Percentiles rank a stretch among this genome's conserved stretches.
Evolutionary conservation across 2,329 filamentous ascomycete species (phyloP).

Genomic region (Colletotrichum shisoi): DNA sequence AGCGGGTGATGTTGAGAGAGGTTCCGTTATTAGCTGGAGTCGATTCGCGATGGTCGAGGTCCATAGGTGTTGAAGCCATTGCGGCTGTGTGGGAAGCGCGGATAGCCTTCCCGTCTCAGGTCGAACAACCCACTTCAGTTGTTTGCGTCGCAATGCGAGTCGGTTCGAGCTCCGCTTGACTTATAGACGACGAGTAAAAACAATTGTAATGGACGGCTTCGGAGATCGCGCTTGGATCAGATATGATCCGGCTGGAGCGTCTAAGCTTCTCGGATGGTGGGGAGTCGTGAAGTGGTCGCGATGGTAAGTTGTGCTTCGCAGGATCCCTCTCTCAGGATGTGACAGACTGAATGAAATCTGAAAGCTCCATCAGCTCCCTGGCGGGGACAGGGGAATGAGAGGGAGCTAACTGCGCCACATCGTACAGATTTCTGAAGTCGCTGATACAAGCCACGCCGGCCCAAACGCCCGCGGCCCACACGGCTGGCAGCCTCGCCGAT

Average conservation of each 20-base stretch:
- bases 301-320: not conserved
- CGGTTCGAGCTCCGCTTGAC: not conserved
- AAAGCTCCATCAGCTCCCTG: slow-evolving; percentile 9
- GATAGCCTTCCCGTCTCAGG: slow-evolving; percentile 1
- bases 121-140: not conserved
- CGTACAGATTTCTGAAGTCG: too few species aligned
- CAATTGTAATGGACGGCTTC: not conserved
- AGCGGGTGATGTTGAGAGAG: slow-evolving; percentile 61
- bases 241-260: not conserved
- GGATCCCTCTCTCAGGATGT: not conserved
- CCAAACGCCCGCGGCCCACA: not conserved
- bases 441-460: not conserved
- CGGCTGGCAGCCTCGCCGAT: slow-evolving; percentile 6
- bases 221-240: too few species aligned
- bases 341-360: slow-evolving; percentile 9
- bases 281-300: not conserved
- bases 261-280: not conserved
- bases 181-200: not conserved
- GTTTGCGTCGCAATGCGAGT: not conserved
- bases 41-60: slow-evolving; percentile 58
- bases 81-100: not conserved
- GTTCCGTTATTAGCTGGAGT: slow-evolving; percentile 54
- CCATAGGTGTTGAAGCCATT: slow-evolving; percentile 66
- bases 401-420: slow-evolving; percentile 20
- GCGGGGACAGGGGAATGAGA: not conserved